These are phyloP conservation scores for Tripterygium wilfordii DNA, from an alignment of 177 flowering plant genomes.

Conservation along the genomic window DNA sequence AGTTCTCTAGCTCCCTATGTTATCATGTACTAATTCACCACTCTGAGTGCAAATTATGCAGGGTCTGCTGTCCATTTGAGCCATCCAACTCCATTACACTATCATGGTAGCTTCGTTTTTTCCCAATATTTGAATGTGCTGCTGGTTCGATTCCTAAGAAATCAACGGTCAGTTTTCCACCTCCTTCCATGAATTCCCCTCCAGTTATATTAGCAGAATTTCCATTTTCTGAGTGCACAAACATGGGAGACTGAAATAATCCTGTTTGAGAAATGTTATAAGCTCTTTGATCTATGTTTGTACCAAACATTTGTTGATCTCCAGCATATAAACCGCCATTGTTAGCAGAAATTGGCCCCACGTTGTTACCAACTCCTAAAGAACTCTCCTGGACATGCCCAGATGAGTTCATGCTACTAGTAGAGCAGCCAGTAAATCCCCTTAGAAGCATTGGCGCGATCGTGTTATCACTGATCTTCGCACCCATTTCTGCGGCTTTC, in stretches of 20 bases:
- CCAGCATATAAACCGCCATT: slow-evolving; percentile 9
- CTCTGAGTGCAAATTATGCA: slow-evolving; percentile 10
- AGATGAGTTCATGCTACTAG: slow-evolving; percentile 11
- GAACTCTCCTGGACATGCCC: slow-evolving; percentile 14
- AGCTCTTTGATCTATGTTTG: slow-evolving; percentile 7
- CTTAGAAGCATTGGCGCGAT: slow-evolving; percentile 32
- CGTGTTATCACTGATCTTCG: slow-evolving; percentile 34
- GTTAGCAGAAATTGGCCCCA: slow-evolving; percentile 7
- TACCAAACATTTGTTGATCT: slow-evolving; percentile 10
- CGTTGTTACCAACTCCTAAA: slow-evolving; percentile 4
- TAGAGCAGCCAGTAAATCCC: slow-evolving; percentile 34
- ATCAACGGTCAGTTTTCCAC: slow-evolving; percentile 31
- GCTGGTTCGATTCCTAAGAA: slow-evolving; percentile 36
- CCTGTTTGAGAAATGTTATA: slow-evolving; percentile 8
- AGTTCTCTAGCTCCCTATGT: too few species aligned
- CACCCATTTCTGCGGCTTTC: slow-evolving; percentile 54
- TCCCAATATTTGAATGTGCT: slow-evolving; percentile 8
- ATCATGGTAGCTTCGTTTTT: slow-evolving; percentile 11
- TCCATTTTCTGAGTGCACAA: slow-evolving; percentile 14
- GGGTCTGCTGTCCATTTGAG: slow-evolving; percentile 4
- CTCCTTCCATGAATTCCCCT: slow-evolving; percentile 13
- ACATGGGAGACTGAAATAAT: slow-evolving; percentile 10
- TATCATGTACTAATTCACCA: slow-evolving; percentile 5
- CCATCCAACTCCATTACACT: slow-evolving; percentile 3
- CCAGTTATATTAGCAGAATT: slow-evolving; percentile 2